A percentile compares a stretch with the other conserved stretches of the same genome.
phyloP scores from a whole-genome alignment of 306 rosid genomes.

The Cicer chorassanicum region DNA sequence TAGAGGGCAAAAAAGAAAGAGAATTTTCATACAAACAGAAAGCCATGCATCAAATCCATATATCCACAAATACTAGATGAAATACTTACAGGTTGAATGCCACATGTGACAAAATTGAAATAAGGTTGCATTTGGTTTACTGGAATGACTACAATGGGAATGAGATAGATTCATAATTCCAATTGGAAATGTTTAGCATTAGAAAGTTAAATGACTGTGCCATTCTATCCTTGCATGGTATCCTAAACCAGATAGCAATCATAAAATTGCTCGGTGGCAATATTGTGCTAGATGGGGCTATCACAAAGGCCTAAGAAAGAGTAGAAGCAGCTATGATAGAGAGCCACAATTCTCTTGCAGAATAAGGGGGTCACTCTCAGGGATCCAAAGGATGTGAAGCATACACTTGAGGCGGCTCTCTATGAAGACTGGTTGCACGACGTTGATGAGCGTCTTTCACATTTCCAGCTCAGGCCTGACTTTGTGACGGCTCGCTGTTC shows the following conservation, averaged over 20 bases:
- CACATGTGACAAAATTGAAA: constrained; percentile 24
- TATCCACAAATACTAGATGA: constrained; percentile 34
- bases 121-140: constrained; percentile 7
- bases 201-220: not conserved
- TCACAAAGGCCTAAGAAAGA: not conserved
- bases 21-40: constrained; percentile 18
- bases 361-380: constrained; percentile 3
- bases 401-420: not conserved
- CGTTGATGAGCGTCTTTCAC: not conserved
- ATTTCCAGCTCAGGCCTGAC: not conserved
- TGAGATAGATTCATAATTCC: constrained; percentile 10
- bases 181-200: constrained; percentile 15
- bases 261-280: constrained; percentile 28
- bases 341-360: not conserved
- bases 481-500: not conserved
- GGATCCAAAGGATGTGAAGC: not conserved
- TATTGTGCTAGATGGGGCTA: constrained; percentile 7
- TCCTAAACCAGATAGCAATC: constrained; percentile 15
- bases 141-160: constrained; percentile 28
- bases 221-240: constrained; percentile 29
- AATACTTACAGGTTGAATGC: constrained; percentile 29
- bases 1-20: not conserved
- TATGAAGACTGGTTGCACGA: not conserved
- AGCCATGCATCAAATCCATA: constrained; percentile 21
- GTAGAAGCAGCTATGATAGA: not conserved